Evolutionary conservation across 1,139 yeast species (phyloP).

Genomic region (Magnusiomyces tetraspermus): DNA sequence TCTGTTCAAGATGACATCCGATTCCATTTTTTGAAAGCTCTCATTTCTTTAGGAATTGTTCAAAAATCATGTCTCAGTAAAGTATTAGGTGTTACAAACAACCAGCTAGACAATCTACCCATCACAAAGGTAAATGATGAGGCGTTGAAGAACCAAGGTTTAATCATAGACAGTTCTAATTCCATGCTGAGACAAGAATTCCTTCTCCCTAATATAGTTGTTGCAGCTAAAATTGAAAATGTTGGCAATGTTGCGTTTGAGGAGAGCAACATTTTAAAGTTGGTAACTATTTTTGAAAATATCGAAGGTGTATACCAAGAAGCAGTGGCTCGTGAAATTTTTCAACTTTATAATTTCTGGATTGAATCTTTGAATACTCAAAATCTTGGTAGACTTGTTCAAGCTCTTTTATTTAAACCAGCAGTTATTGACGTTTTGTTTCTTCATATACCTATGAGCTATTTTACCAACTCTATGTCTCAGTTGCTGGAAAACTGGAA

Average conservation of each 20-base stretch:
- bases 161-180: slow-evolving; percentile 8
- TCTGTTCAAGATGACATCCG: background rate
- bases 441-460: slow-evolving; percentile 25
- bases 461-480: slow-evolving; percentile 27
- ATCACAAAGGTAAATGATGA: slow-evolving; percentile 14
- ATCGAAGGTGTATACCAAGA: slow-evolving; percentile 25
- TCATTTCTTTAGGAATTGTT: background rate
- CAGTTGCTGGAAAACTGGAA: slow-evolving; percentile 32
- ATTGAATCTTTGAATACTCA: slow-evolving; percentile 23
- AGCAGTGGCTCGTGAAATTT: slow-evolving; percentile 20
- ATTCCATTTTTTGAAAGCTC: background rate
- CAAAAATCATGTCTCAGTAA: background rate
- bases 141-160: slow-evolving; percentile 9
- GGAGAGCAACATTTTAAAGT: slow-evolving; percentile 20
- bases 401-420: slow-evolving; percentile 38
- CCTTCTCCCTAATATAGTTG: background rate
- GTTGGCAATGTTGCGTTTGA: slow-evolving; percentile 23
- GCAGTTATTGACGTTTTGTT: slow-evolving; percentile 39
- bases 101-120: slow-evolving; percentile 18
- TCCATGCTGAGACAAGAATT: background rate
- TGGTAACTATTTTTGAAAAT: slow-evolving; percentile 22
- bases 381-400: slow-evolving; percentile 39
- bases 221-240: slow-evolving; percentile 20
- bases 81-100: background rate
- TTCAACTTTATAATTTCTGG: slow-evolving; percentile 20